These are phyloP conservation scores for Chlorencoelia australis DNA, from an alignment of 2,329 filamentous ascomycete species.

Conservation along the genomic window DNA sequence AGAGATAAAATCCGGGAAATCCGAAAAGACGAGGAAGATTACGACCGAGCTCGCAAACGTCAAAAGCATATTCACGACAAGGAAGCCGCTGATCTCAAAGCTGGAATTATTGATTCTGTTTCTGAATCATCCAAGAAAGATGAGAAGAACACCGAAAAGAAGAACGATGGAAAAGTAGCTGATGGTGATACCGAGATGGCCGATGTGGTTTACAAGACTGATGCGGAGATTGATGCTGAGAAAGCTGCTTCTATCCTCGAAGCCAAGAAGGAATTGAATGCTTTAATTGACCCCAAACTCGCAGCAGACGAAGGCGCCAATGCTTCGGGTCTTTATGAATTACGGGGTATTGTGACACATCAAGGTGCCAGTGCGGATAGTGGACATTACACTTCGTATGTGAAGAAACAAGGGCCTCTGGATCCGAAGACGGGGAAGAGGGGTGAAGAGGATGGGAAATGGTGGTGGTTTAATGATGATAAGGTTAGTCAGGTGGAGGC, in stretches of 20 bases:
- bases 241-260: slow-evolving; percentile 61
- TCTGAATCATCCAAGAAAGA: slow-evolving; percentile 34
- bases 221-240: slow-evolving; percentile 85
- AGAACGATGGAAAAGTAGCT: slow-evolving; percentile 33
- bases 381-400: slow-evolving; percentile 94
- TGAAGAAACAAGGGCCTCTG: slow-evolving; percentile 75
- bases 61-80: slow-evolving; percentile 58
- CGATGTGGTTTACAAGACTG: slow-evolving; percentile 63
- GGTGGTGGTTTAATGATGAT: slow-evolving; percentile 99
- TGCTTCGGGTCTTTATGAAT: slow-evolving; percentile 89
- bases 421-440: slow-evolving; percentile 69
- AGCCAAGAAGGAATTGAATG: slow-evolving; percentile 80
- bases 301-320: slow-evolving; percentile 74
- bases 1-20: slow-evolving; percentile 93
- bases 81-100: slow-evolving; percentile 37
- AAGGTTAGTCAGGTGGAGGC: slow-evolving; percentile 85
- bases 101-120: slow-evolving; percentile 35
- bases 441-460: slow-evolving; percentile 79
- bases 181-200: slow-evolving; percentile 65
- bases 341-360: slow-evolving; percentile 89
- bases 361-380: slow-evolving; percentile 95
- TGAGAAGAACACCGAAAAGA: slow-evolving; percentile 30
- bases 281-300: slow-evolving; percentile 65
- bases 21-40: slow-evolving; percentile 87
- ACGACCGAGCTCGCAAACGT: slow-evolving; percentile 83